Conservation (phyloP, 805 yeast species). For the Schwanniomyces sp. region DNA sequence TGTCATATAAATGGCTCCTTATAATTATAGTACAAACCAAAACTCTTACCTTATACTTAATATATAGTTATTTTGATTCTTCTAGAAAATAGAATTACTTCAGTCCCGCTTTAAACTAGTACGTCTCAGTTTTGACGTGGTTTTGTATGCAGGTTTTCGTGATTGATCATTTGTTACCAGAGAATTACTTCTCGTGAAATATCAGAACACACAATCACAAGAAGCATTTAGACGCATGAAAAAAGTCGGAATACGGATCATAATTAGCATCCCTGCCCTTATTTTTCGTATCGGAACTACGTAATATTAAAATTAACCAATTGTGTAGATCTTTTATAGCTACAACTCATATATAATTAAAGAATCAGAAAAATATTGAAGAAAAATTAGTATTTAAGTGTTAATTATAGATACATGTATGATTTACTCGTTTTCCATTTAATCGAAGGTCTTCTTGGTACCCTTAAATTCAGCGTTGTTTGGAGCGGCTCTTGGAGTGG, state of each 20-base stretch:
- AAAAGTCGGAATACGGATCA: too few species aligned
- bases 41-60: not conserved
- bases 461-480: conserved; percentile 75
- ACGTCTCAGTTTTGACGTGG: not conserved
- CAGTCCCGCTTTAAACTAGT: not conserved
- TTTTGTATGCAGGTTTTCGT: not conserved
- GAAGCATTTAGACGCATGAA: not conserved
- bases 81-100: not conserved
- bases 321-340: not conserved
- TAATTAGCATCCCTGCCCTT: not conserved
- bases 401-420: not conserved
- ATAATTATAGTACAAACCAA: not conserved
- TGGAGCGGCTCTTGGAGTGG: conserved; percentile 68
- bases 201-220: not conserved
- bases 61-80: not conserved
- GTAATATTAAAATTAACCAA: not conserved
- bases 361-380: not conserved
- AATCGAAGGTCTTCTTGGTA: conserved; percentile 79
- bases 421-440: conserved; percentile 14
- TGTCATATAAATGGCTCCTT: not conserved
- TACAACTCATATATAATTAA: not conserved
- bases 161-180: not conserved
- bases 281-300: not conserved
- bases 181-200: not conserved
- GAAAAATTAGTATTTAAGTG: not conserved